Conservation (phyloP, 2,329 filamentous ascomycete species). For the Aspergillus latus region DNA sequence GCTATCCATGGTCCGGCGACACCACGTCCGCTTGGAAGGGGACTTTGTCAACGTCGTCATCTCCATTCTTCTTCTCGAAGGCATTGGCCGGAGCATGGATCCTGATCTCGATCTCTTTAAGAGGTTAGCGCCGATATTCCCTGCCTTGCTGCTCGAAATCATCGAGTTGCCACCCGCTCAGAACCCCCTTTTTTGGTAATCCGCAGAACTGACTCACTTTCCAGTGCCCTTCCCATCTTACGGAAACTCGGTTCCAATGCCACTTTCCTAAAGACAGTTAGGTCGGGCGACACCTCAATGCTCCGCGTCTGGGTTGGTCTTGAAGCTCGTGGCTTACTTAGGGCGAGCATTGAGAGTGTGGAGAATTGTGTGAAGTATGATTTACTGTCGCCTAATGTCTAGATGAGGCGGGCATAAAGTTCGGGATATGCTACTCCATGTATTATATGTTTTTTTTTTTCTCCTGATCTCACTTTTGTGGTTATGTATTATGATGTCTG, state of each 20-base stretch:
- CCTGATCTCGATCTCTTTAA: slow-evolving; percentile 84
- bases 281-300: slow-evolving; percentile 77
- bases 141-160: not conserved
- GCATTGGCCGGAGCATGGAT: slow-evolving; percentile 84
- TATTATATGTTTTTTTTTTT: not conserved
- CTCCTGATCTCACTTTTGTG: too few relatives aligned
- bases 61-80: slow-evolving; percentile 88
- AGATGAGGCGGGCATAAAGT: slow-evolving; percentile 5
- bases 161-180: not conserved
- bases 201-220: not conserved
- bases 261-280: slow-evolving; percentile 59
- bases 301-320: slow-evolving; percentile 87
- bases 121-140: slow-evolving; percentile 50
- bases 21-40: slow-evolving; percentile 92
- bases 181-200: not conserved
- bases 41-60: slow-evolving; percentile 99
- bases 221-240: slow-evolving; percentile 82
- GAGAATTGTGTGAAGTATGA: slow-evolving; percentile 91
- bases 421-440: not conserved
- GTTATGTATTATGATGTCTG: not conserved
- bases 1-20: slow-evolving; percentile 81
- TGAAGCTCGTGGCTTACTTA: slow-evolving; percentile 83
- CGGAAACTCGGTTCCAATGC: slow-evolving; percentile 73
- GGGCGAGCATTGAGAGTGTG: slow-evolving; percentile 85
- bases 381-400: slow-evolving; percentile 83